Percentiles rank a stretch among this genome's conserved stretches.
These are phyloP conservation scores for Aspergillus fructus DNA, from an alignment of 2,329 filamentous ascomycete genomes.

Conservation along the genomic window DNA sequence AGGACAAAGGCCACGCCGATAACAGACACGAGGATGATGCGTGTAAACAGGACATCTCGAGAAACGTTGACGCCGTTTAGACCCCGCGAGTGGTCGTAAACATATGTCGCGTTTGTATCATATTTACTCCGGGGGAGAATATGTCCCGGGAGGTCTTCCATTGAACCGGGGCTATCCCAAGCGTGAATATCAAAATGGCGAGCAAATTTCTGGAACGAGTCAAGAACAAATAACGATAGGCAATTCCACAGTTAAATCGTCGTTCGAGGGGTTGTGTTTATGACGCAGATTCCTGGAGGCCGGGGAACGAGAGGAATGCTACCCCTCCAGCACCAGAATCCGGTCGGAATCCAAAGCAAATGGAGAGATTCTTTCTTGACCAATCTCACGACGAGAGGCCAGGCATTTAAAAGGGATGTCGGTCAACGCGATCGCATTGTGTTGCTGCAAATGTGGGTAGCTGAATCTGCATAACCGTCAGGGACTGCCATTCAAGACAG, in stretches of 20 bases:
- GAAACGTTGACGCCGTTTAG: constrained; percentile 40
- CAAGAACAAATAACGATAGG: constrained; percentile 1
- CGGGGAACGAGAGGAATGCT: constrained; percentile 26
- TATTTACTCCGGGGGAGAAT: constrained; percentile 26
- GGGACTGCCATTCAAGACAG: background rate
- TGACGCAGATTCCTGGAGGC: constrained; percentile 18
- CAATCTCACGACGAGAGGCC: background rate
- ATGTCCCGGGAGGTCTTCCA: constrained; percentile 26
- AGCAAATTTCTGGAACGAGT: background rate
- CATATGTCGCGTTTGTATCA: constrained; percentile 39
- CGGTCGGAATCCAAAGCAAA: background rate
- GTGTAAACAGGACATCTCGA: constrained; percentile 39
- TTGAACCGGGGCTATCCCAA: constrained; percentile 18
- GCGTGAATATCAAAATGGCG: constrained; percentile 1
- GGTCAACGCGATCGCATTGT: background rate
- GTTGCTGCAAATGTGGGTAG: background rate
- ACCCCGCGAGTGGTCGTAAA: constrained; percentile 42
- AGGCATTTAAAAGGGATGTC: background rate
- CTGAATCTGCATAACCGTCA: background rate
- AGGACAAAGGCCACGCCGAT: constrained; percentile 36
- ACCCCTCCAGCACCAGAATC: constrained; percentile 4
- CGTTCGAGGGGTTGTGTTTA: constrained; percentile 4
- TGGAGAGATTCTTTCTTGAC: background rate
- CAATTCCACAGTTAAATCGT: constrained; percentile 2
- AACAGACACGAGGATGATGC: constrained; percentile 40